phyloP scores from a whole-genome alignment of 2,329 filamentous ascomycete species.

The Xylariales sp. region DNA sequence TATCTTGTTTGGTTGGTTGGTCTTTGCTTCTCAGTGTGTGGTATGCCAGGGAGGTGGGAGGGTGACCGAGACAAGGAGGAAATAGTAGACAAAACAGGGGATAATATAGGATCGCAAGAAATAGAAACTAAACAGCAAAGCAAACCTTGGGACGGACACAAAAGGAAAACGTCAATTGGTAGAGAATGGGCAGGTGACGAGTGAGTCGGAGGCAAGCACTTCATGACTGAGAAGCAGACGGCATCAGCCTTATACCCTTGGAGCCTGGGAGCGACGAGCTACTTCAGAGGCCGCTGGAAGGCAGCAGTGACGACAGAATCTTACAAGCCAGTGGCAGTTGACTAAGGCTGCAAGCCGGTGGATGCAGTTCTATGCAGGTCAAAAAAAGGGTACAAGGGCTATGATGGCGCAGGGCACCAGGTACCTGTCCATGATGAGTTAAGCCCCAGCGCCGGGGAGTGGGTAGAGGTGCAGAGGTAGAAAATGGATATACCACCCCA shows the following conservation, averaged over 20 bases:
- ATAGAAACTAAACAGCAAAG: conserved; percentile 4
- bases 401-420: conserved; percentile 7
- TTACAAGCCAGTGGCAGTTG: conserved; percentile 5
- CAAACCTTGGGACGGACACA: conserved; percentile 4
- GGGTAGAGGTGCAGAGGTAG: not conserved
- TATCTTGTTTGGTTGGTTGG: not conserved
- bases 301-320: conserved; percentile 8
- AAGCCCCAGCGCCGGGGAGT: conserved; percentile 4
- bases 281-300: conserved; percentile 3
- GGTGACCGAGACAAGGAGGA: conserved; percentile 4
- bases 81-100: not conserved
- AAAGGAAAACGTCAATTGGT: conserved; percentile 3
- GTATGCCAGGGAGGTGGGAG: not conserved
- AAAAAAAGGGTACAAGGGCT: conserved; percentile 1
- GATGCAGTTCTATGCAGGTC: conserved; percentile 2
- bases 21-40: not conserved
- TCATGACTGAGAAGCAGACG: conserved; percentile 2
- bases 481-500: not conserved
- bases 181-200: conserved; percentile 1
- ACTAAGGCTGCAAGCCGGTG: conserved; percentile 3
- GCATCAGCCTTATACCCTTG: conserved; percentile 9
- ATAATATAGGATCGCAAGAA: conserved; percentile 3
- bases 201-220: conserved; percentile 4
- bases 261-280: conserved; percentile 2
- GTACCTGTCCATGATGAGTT: conserved; percentile 8